Conservation (phyloP, 352 stramenopile species). For the Phytopythium vexans region DNA sequence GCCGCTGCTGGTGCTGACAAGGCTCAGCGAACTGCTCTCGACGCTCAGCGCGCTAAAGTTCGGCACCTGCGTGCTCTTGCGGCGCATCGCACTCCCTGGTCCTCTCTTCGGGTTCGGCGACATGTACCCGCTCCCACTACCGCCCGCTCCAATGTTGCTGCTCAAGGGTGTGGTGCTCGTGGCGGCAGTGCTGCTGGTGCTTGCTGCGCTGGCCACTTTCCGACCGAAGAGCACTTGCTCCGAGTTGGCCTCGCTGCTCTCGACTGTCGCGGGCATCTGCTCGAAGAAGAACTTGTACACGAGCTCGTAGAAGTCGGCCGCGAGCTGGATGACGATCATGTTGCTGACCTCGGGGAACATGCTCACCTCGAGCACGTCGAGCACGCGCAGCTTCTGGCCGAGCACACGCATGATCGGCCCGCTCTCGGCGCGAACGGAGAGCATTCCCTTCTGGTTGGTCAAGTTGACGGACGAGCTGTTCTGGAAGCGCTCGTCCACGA, state of each 20-base stretch:
- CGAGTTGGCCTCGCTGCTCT: constrained; percentile 29
- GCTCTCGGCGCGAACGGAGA: constrained; percentile 72
- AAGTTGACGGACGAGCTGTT: constrained; percentile 21
- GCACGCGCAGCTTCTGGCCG: constrained; percentile 62
- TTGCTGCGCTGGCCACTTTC: constrained; percentile 19
- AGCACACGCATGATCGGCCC: constrained; percentile 60
- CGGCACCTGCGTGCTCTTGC: constrained; percentile 2
- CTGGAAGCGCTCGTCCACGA: constrained; percentile 55
- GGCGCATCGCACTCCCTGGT: background rate
- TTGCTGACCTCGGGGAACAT: constrained; percentile 82
- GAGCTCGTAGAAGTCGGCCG: constrained; percentile 78
- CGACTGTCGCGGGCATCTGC: constrained; percentile 17
- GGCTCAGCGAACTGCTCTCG: background rate
- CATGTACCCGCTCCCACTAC: no score
- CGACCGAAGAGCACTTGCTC: constrained; percentile 65
- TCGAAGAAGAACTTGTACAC: constrained; percentile 87
- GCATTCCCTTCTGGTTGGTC: constrained; percentile 64
- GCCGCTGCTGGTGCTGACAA: background rate
- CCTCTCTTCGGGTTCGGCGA: background rate
- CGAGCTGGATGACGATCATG: constrained; percentile 83
- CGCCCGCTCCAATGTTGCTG: background rate
- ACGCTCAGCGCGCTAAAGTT: background rate
- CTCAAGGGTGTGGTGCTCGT: constrained; percentile 12
- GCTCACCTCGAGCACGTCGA: constrained; percentile 77
- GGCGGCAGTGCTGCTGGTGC: background rate